These are phyloP conservation scores for Carallia pectinifolia DNA, from an alignment of 345 rosid genomes.

Conservation along the genomic window DNA sequence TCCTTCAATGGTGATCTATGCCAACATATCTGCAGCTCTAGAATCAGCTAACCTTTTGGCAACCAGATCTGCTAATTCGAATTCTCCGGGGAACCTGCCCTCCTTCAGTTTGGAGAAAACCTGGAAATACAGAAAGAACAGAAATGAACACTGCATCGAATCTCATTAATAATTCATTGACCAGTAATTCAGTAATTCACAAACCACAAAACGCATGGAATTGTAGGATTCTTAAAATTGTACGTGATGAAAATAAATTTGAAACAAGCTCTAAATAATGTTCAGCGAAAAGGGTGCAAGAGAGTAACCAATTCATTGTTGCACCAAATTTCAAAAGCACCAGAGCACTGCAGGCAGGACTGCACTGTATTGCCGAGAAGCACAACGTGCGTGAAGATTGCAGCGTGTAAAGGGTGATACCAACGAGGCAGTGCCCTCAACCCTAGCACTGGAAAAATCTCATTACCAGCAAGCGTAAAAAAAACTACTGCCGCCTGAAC, in stretches of 20 bases:
- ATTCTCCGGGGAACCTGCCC: conserved; percentile 86
- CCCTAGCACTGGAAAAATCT: conserved; percentile 68
- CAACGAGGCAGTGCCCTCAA: conserved; percentile 58
- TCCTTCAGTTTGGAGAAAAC: conserved; percentile 78
- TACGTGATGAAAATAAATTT: not conserved
- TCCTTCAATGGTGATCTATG: not conserved
- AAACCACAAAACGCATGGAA: too few relatives aligned
- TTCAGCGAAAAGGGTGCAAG: not conserved
- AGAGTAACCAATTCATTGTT: conserved; percentile 59
- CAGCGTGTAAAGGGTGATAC: conserved; percentile 24
- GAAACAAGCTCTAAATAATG: not conserved
- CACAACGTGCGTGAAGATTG: not conserved
- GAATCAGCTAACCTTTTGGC: conserved; percentile 44
- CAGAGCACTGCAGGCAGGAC: conserved; percentile 81
- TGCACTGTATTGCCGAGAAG: conserved; percentile 50
- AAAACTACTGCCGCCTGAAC: conserved; percentile 73
- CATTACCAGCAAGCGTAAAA: conserved; percentile 74
- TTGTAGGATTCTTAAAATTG: not conserved
- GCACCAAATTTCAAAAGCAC: conserved; percentile 81
- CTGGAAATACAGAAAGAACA: conserved; percentile 28
- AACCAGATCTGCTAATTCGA: conserved; percentile 70
- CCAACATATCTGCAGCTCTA: conserved; percentile 15
- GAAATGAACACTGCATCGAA: too few relatives aligned
- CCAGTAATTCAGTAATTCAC: too few relatives aligned
- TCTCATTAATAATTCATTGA: too few relatives aligned